Conservation (phyloP, 106 monocot species). For the Platanthera guangdongensis region DNA sequence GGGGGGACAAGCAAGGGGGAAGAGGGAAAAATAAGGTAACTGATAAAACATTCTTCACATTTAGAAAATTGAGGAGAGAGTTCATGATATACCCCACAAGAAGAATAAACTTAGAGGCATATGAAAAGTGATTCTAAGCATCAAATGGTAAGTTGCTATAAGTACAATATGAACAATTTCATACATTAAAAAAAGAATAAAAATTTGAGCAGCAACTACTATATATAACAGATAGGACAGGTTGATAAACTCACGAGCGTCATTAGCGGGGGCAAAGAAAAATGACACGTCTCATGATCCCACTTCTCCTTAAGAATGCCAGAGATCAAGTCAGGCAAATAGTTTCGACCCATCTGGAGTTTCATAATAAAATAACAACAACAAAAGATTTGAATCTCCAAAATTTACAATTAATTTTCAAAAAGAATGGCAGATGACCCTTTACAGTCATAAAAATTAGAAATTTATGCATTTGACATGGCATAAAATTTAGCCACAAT, state of each 20-base stretch:
- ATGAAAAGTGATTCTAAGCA: not conserved
- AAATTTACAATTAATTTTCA: not conserved
- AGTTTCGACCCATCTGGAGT: constrained; percentile 36
- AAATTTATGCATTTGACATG: not conserved
- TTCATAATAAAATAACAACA: constrained; percentile 2
- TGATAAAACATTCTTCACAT: not conserved
- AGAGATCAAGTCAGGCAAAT: constrained; percentile 35
- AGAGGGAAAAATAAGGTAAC: not conserved
- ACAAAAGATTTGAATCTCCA: not conserved
- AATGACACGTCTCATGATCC: constrained; percentile 76
- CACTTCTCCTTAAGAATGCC: constrained; percentile 73
- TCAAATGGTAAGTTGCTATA: not conserved
- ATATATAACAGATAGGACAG: not conserved
- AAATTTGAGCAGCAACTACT: not conserved
- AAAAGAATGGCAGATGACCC: not conserved
- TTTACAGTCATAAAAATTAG: not conserved
- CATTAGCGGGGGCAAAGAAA: constrained; percentile 88
- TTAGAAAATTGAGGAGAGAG: not conserved
- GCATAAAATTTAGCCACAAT: not conserved
- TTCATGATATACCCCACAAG: not conserved
- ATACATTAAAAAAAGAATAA: not conserved
- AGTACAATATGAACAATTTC: not conserved
- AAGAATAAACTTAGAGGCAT: not conserved
- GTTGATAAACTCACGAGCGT: constrained; percentile 57
- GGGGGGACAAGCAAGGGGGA: too few species aligned